Evolutionary conservation across 108 stramenopile species (phyloP).

Genomic region (Halocafeteria seosinensis): DNA sequence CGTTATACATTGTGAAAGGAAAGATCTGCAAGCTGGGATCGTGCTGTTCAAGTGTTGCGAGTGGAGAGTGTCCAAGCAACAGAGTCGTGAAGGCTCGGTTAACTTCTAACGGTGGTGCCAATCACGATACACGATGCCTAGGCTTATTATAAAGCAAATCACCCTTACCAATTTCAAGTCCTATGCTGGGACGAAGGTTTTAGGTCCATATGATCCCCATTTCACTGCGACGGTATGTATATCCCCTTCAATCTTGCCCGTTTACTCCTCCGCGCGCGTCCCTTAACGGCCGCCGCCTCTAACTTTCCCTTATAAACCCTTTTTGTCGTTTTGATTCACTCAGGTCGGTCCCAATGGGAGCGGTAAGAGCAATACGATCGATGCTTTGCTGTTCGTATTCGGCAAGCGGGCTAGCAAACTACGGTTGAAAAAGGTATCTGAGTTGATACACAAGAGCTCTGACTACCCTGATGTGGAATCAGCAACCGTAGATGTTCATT

Average conservation of each 20-base stretch:
- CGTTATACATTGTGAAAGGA: no score
- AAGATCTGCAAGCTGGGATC: no score
- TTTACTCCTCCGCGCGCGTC: no score
- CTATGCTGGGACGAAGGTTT: constrained; percentile 66
- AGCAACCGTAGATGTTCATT: constrained; percentile 72
- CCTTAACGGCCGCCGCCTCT: no score
- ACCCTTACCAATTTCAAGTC: constrained; percentile 91
- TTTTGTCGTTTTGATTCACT: no score
- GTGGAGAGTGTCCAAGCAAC: no score
- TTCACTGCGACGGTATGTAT: no score
- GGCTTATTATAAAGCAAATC: constrained; percentile 19
- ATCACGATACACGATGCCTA: background rate
- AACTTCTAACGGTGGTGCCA: background rate
- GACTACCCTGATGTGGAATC: constrained; percentile 46
- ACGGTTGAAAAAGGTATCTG: constrained; percentile 78
- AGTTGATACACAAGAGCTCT: constrained; percentile 76
- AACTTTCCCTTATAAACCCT: no score
- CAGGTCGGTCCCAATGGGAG: constrained; percentile 84
- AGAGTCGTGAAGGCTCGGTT: no score
- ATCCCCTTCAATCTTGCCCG: constrained; percentile 20
- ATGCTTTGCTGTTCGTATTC: constrained; percentile 98
- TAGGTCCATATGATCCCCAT: constrained; percentile 55
- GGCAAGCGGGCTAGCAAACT: constrained; percentile 93
- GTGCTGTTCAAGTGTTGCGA: no score
- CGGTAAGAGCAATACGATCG: constrained; percentile 94